Percentiles rank a stretch among this genome's conserved stretches.
Conservation (phyloP, 331 rosid species). For the Cucumis variabilis region DNA sequence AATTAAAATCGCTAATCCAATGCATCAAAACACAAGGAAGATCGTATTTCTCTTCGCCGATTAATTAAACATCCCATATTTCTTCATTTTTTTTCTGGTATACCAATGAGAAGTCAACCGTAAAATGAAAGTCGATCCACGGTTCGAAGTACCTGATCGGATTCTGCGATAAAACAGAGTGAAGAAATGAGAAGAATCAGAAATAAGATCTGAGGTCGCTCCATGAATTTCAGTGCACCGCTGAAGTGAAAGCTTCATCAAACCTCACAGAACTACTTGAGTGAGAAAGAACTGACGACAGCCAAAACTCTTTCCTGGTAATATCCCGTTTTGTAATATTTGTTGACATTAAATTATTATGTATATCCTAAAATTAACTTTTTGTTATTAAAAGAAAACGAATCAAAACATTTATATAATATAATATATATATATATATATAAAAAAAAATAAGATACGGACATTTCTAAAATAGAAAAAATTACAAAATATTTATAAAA, state of each 20-base stretch:
- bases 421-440: no score
- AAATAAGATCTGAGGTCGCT: slow-evolving; percentile 3
- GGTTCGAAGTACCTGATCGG: slow-evolving; percentile 44
- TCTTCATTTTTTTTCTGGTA: slow-evolving; percentile 13
- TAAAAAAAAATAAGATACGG: no score
- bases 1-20: not conserved
- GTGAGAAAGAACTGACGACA: not conserved
- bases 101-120: slow-evolving; percentile 22
- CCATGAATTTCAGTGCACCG: slow-evolving; percentile 40
- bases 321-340: not conserved
- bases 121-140: not conserved
- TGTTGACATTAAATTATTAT: no score
- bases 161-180: slow-evolving; percentile 23
- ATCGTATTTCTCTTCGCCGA: not conserved
- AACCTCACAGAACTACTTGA: not conserved
- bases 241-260: not conserved
- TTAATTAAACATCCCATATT: not conserved
- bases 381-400: no score
- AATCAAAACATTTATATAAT: no score
- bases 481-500: no score
- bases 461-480: no score
- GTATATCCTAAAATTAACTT: no score
- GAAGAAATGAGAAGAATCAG: slow-evolving; percentile 27
- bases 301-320: not conserved
- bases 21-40: not conserved